A percentile compares a stretch with the other conserved stretches of the same genome.
Conservation (phyloP, 495 filamentous ascomycete genomes). For the Aspergillus nanangensis region DNA sequence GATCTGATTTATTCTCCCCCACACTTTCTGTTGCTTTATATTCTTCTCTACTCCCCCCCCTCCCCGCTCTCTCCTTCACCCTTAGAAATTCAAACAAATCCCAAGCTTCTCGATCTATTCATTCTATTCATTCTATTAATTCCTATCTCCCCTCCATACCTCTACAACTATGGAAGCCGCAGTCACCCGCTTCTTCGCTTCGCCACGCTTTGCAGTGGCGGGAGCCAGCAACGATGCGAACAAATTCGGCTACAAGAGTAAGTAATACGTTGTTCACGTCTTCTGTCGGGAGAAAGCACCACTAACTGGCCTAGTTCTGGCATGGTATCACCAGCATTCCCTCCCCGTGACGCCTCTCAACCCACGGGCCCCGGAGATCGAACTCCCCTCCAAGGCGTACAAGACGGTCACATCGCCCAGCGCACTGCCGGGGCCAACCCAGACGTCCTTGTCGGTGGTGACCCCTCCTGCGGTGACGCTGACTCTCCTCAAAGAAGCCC, state of each 20-base stretch:
- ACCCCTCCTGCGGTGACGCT: slow-evolving; percentile 75
- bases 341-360: slow-evolving; percentile 82
- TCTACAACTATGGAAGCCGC: slow-evolving; percentile 34
- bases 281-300: too few species aligned
- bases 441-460: slow-evolving; percentile 78
- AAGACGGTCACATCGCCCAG: slow-evolving; percentile 61
- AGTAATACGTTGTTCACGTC: slow-evolving; percentile 13
- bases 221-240: slow-evolving; percentile 77
- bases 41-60: too few species aligned
- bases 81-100: too few species aligned
- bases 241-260: slow-evolving; percentile 92
- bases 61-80: not conserved
- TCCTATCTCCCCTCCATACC: not conserved
- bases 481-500: slow-evolving; percentile 70
- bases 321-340: slow-evolving; percentile 77
- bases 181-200: slow-evolving; percentile 79
- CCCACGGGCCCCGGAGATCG: slow-evolving; percentile 60
- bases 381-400: slow-evolving; percentile 49
- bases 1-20: not conserved
- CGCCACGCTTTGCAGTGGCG: slow-evolving; percentile 81
- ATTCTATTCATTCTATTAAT: slow-evolving; percentile 1
- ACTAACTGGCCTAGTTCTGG: too few species aligned
- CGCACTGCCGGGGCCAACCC: slow-evolving; percentile 55
- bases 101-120: not conserved
- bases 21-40: too few species aligned